These are phyloP conservation scores for Tetrahymena thermophila DNA, from an alignment of 73 alveolate species.

Conservation along the genomic window DNA sequence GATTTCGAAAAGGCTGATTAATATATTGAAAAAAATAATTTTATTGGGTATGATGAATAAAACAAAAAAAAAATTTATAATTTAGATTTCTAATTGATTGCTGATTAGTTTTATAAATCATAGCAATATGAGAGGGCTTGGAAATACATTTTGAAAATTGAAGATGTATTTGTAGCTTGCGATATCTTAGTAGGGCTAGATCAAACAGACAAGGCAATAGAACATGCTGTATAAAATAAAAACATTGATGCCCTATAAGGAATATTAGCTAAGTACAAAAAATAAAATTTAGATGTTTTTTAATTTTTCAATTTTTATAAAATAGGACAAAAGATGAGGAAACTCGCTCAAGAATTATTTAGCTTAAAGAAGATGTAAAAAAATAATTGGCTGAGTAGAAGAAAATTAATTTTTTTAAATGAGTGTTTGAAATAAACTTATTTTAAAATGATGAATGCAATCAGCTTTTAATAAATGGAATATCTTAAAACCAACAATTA, in stretches of 20 bases:
- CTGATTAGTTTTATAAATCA: not conserved
- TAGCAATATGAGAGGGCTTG: not conserved
- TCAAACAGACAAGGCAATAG: not conserved
- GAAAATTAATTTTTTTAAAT: not conserved
- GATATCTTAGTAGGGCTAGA: not conserved
- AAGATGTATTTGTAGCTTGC: not conserved
- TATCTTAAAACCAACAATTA: too few relatives aligned
- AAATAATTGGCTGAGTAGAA: not conserved
- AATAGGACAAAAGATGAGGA: not conserved
- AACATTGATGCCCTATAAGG: not conserved
- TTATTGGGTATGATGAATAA: not conserved
- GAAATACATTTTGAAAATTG: not conserved
- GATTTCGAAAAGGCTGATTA: not conserved
- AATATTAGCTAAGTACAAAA: not conserved
- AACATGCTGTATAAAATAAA: not conserved
- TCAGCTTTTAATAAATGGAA: too few relatives aligned
- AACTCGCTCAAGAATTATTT: not conserved
- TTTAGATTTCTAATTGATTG: not conserved
- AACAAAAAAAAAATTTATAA: not conserved
- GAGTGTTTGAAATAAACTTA: not conserved
- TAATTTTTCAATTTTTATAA: not conserved
- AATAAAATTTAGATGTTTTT: not conserved
- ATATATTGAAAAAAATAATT: not conserved
- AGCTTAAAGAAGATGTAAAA: not conserved
- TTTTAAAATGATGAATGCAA: too few relatives aligned